phyloP scores from a whole-genome alignment of 2,329 filamentous ascomycete species.

The Phialophora expanda region DNA sequence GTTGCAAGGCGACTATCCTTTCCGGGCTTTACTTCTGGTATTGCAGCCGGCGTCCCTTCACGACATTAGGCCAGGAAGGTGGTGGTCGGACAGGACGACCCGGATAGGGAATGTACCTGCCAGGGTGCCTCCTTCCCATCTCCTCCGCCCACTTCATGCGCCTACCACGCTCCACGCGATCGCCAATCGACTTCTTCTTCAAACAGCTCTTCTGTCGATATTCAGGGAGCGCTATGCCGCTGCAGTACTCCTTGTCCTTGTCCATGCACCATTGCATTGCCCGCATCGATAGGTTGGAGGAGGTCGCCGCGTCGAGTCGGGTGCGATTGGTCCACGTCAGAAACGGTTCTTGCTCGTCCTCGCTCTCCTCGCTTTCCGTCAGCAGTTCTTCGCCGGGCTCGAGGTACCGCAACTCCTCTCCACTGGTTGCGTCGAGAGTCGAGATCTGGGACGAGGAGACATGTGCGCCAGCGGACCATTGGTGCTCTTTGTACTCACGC shows the following conservation, averaged over 20 bases:
- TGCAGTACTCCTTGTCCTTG: neutral
- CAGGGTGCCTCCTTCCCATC: neutral
- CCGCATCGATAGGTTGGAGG: neutral
- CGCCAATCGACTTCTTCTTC: neutral
- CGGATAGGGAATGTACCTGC: slow-evolving; percentile 1
- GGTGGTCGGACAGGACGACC: neutral
- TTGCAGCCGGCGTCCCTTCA: neutral
- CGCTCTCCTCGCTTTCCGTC: neutral
- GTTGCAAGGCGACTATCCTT: neutral
- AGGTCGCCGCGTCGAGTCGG: neutral
- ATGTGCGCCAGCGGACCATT: slow-evolving; percentile 1
- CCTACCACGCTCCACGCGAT: neutral
- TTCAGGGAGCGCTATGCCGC: neutral
- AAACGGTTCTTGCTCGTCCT: neutral
- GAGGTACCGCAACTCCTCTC: neutral
- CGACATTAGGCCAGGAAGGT: neutral
- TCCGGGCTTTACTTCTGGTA: neutral
- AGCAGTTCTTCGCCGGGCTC: slow-evolving; percentile 1
- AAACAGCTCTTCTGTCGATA: slow-evolving; percentile 2
- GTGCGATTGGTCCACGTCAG: neutral
- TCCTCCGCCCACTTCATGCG: slow-evolving; percentile 5
- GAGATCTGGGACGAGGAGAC: neutral
- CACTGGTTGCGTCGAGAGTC: neutral
- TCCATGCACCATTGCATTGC: slow-evolving; percentile 4
- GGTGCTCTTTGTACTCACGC: neutral